Evolutionary conservation across 2,329 filamentous ascomycete genomes (phyloP).

Genomic region (Dothistroma septosporum): DNA sequence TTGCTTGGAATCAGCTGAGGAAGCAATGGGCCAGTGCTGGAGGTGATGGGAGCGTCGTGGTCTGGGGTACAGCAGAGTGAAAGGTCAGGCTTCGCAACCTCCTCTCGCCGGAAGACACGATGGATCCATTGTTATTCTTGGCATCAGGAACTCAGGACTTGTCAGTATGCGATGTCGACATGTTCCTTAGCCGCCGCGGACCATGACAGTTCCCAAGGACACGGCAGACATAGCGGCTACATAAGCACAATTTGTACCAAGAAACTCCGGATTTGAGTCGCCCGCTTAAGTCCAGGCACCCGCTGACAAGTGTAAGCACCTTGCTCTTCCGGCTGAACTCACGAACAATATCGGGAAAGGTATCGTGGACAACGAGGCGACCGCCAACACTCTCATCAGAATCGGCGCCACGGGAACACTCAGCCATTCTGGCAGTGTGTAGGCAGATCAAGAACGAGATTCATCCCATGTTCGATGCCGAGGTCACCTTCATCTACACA

Average conservation of each 20-base stretch:
- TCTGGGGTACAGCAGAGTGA: constrained; percentile 31
- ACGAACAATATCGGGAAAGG: neutral
- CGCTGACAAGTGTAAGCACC: neutral
- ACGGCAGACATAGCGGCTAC: too few relatives aligned
- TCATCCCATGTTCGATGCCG: neutral
- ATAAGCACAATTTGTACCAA: too few relatives aligned
- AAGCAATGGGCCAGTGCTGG: constrained; percentile 49
- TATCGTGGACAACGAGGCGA: neutral
- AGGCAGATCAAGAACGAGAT: neutral
- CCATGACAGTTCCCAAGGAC: too few relatives aligned
- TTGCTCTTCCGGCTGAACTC: neutral
- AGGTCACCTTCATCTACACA: neutral
- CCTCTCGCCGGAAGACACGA: neutral
- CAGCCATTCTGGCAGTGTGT: neutral
- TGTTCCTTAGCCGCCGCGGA: too few relatives aligned
- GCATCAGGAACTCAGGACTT: too few relatives aligned
- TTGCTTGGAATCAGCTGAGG: constrained; percentile 45
- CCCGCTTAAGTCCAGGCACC: neutral
- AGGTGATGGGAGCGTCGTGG: constrained; percentile 43
- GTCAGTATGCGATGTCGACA: neutral
- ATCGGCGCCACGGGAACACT: neutral
- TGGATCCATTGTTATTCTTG: neutral
- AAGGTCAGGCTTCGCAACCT: neutral
- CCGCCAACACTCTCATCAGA: neutral
- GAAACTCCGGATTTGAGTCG: too few relatives aligned